Percentiles rank a stretch among this genome's conserved stretches.
Evolutionary conservation across 768 basidiomycete species (phyloP).

Genomic region (Termitomyces sp.): DNA sequence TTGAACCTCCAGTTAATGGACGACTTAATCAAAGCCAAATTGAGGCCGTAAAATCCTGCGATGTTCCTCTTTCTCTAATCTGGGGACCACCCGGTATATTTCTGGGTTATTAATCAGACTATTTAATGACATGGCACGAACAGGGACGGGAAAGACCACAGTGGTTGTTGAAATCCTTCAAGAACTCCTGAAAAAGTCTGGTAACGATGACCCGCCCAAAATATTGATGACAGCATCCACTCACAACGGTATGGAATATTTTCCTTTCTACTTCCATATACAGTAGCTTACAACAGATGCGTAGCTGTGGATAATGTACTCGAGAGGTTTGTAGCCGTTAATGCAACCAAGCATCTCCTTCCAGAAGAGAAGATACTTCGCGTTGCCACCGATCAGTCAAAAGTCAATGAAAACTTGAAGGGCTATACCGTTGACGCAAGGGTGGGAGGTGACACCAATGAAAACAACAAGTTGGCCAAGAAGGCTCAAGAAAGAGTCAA

Average conservation of each 20-base stretch:
- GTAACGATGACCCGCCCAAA: constrained; percentile 29
- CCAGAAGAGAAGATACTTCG: constrained; percentile 56
- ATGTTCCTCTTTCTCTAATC: constrained; percentile 36
- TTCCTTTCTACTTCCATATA: not conserved
- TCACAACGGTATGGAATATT: constrained; percentile 45
- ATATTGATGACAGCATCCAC: constrained; percentile 71
- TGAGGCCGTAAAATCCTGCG: too few relatives aligned
- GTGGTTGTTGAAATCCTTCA: constrained; percentile 60
- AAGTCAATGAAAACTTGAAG: constrained; percentile 53
- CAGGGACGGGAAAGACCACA: constrained; percentile 70
- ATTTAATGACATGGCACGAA: not conserved
- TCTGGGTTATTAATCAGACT: not conserved
- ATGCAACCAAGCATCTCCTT: constrained; percentile 38
- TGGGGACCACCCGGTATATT: constrained; percentile 64
- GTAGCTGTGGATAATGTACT: constrained; percentile 70
- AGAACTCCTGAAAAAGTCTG: constrained; percentile 28
- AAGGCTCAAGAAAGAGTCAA: constrained; percentile 56
- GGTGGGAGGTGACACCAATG: constrained; percentile 58
- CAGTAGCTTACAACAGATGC: not conserved
- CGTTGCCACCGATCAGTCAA: constrained; percentile 60
- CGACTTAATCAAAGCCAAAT: constrained; percentile 32
- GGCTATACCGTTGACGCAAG: constrained; percentile 60
- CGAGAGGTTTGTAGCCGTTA: constrained; percentile 52
- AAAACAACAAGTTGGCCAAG: constrained; percentile 51
- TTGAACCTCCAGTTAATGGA: not conserved